Base-by-base conservation (phyloP, 495 filamentous ascomycete species). In the Xylaria curta region DNA sequence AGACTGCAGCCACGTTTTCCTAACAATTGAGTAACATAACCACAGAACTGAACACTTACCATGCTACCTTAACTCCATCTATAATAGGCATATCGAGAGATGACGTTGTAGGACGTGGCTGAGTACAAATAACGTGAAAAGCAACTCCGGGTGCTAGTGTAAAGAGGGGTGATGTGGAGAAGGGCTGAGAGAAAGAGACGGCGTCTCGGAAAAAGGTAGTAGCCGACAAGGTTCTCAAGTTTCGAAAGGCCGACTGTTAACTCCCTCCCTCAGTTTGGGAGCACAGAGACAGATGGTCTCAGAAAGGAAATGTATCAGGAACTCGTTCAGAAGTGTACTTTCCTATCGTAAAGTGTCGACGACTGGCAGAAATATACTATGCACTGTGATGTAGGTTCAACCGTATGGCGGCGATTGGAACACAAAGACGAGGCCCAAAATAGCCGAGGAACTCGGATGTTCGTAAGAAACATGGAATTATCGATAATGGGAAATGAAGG, bases 1-100 rank as follows among this genome's bases (percentile, higher is more conserved):
- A 42, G 31, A 44, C 44, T 67, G 47, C 31, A 40, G 12, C 3
- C 17, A 60, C 7, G 0, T 26, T 21, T 28, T 5, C 28, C 28
- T 38, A 2, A 19, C 7, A 4, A 19, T 38, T 24, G 38, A n/a
- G 44, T 36, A 21, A 69, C 26, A 10, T 26, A 12, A 38, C 2
- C 49, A 59, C 31, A 56, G 10, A 56, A 21, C 8, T 46, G 47
- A 17, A 61, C 26, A 83, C 86, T 72, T 82, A 88, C 87, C 87
- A 89, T 78, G 87, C 87, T 85, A 89, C 86, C 81, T 89, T 89
- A 75, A 84, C 80, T 62, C 87, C 87, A 74, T 88, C 85, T 60
- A 89, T 85, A 12, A 87, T 75, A 72, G 86, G 86, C 87, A 89
- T 89, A 46, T 78, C 81, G 75, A 63, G 56, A 44, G 17, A 47